A percentile compares a stretch with the other conserved stretches of the same genome.
phyloP scores from a whole-genome alignment of 306 rosid genomes.

The Malus orientalis region DNA sequence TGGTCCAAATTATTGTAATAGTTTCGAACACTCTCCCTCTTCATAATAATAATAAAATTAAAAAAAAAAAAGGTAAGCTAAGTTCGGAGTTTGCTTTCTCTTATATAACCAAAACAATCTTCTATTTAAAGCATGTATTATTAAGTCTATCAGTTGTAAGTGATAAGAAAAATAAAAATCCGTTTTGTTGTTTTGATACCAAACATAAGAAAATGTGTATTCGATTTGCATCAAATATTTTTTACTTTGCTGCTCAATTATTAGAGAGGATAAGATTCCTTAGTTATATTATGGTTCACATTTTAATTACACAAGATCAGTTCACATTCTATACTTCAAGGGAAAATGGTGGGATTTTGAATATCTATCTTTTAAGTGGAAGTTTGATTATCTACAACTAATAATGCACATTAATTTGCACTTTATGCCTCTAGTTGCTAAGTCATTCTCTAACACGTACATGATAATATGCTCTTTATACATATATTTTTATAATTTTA shows the following conservation, averaged over 20 bases:
- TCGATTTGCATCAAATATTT: not conserved
- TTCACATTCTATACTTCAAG: conserved; percentile 7
- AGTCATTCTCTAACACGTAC: conserved; percentile 20
- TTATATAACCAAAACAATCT: no score
- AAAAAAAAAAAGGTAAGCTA: no score
- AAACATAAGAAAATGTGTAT: not conserved
- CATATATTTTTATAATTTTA: not conserved
- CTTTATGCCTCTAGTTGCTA: conserved; percentile 29
- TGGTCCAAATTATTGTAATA: no score
- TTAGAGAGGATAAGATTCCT: conserved; percentile 34
- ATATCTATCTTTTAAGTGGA: conserved; percentile 10
- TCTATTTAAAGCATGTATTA: no score
- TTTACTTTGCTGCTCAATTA: conserved; percentile 19
- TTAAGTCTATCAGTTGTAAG: no score
- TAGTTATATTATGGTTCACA: conserved; percentile 17
- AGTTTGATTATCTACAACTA: conserved; percentile 8
- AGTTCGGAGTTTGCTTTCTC: no score
- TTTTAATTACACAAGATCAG: not conserved
- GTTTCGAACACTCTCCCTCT: no score
- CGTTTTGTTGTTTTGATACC: not conserved
- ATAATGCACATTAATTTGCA: conserved; percentile 16
- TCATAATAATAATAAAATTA: no score
- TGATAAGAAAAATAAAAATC: no score
- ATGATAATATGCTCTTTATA: conserved; percentile 2
- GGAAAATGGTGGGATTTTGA: conserved; percentile 15